Evolutionary conservation across 345 rosid species (phyloP).

Genomic region (Eucalyptus dawsonii): DNA sequence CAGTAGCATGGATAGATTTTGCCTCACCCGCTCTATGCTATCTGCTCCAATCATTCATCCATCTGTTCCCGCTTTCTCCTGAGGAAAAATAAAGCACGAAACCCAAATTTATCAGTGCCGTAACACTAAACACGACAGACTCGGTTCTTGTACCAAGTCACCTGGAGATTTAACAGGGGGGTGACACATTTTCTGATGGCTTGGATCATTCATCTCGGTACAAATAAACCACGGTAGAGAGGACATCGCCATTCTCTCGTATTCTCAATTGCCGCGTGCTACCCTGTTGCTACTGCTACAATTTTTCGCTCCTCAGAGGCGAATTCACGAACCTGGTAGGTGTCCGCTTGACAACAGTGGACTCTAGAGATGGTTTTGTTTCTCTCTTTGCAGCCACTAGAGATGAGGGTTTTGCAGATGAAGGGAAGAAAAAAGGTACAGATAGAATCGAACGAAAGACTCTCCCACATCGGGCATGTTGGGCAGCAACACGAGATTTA

Average conservation of each 20-base stretch:
- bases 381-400: background rate
- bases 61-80: background rate
- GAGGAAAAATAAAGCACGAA: background rate
- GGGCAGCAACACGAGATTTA: background rate
- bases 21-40: background rate
- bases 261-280: background rate
- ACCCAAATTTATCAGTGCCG: background rate
- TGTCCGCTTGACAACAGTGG: background rate
- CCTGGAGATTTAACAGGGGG: background rate
- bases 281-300: background rate
- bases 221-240: background rate
- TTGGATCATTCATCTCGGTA: background rate
- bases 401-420: background rate
- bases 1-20: background rate
- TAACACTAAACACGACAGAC: background rate
- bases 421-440: background rate
- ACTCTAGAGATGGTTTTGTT: background rate
- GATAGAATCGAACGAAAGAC: background rate
- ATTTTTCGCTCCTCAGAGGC: background rate
- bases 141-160: background rate
- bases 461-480: background rate
- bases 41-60: background rate
- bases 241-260: background rate
- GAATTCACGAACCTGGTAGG: background rate
- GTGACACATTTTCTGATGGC: background rate